Evolutionary conservation across 257 asterid species (phyloP).

Genomic region (Petunia axillaris): DNA sequence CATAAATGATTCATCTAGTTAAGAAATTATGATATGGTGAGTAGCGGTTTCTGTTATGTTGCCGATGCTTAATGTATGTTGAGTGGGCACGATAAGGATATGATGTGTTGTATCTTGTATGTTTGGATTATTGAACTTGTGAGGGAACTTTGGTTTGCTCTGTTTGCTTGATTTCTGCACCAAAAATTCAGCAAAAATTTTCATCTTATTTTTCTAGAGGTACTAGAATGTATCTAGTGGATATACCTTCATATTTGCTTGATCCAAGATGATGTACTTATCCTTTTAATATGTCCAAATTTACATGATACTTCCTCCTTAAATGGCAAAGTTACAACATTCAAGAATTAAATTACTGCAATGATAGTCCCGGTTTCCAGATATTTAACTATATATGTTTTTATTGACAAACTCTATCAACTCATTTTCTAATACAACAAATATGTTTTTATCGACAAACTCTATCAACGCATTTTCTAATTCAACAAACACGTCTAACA

Average conservation of each 20-base stretch:
- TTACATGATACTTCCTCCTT: conserved; percentile 1
- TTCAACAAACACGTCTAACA: no score
- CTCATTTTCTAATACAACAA: no score
- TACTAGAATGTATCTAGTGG: conserved; percentile 15
- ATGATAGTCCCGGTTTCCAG: neutral
- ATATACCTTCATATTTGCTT: conserved; percentile 9
- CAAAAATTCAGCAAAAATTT: neutral
- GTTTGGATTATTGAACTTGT: conserved; percentile 8
- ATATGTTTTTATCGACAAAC: no score
- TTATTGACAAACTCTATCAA: no score
- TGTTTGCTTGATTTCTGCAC: neutral
- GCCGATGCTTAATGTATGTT: conserved; percentile 4
- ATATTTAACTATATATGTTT: neutral
- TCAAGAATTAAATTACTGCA: conserved; percentile 8
- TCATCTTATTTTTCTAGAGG: conserved; percentile 10
- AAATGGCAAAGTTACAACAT: conserved; percentile 2
- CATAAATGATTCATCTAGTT: conserved; percentile 16
- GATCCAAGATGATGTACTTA: conserved; percentile 3
- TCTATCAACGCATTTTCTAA: no score
- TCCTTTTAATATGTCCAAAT: neutral
- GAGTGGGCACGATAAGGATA: neutral
- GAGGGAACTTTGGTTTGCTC: neutral
- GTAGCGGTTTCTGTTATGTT: neutral
- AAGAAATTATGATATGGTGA: conserved; percentile 16
- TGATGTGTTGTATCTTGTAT: neutral